These are phyloP conservation scores for Westerdykella ornata DNA, from an alignment of 2,329 filamentous ascomycete genomes.

Conservation along the genomic window DNA sequence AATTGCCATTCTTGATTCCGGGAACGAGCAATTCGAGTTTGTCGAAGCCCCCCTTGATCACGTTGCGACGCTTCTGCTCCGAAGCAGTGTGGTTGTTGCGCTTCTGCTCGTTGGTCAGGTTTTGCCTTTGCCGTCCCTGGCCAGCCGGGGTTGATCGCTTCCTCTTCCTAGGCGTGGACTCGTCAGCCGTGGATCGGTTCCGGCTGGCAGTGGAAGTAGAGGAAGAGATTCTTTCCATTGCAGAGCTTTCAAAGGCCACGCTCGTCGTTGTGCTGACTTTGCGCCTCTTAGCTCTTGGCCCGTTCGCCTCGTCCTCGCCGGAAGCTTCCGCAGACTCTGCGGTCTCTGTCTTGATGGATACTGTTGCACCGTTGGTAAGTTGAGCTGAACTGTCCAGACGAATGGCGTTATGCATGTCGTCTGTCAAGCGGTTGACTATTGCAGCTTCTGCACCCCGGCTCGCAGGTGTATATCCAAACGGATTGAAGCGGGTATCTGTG, in stretches of 20 bases:
- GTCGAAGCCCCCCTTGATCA: conserved; percentile 77
- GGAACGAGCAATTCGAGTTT: conserved; percentile 73
- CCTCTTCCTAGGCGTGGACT: conserved; percentile 15
- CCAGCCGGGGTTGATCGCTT: conserved; percentile 20
- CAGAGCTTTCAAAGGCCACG: conserved; percentile 9
- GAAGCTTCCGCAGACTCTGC: conserved; percentile 16
- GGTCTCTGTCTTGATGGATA: too few species aligned
- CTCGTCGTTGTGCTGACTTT: conserved; percentile 9
- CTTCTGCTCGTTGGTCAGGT: conserved; percentile 71
- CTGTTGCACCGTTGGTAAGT: too few species aligned
- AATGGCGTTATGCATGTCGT: conserved; percentile 15
- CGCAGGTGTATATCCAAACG: conserved; percentile 21
- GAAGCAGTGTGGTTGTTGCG: conserved; percentile 80
- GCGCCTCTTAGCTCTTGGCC: conserved; percentile 20
- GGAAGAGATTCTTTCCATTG: conserved; percentile 15
- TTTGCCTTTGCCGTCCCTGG: conserved; percentile 42
- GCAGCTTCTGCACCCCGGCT: conserved; percentile 18
- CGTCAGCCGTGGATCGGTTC: conserved; percentile 15
- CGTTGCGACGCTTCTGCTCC: conserved; percentile 75
- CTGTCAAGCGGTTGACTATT: conserved; percentile 21
- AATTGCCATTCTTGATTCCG: conserved; percentile 62
- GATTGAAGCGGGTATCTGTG: conserved; percentile 32
- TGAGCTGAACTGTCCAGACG: too few species aligned
- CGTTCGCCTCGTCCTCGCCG: conserved; percentile 12
- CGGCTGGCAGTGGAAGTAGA: conserved; percentile 16